phyloP scores from a whole-genome alignment of 352 stramenopile genomes.

The Globisporangium radiosum region DNA sequence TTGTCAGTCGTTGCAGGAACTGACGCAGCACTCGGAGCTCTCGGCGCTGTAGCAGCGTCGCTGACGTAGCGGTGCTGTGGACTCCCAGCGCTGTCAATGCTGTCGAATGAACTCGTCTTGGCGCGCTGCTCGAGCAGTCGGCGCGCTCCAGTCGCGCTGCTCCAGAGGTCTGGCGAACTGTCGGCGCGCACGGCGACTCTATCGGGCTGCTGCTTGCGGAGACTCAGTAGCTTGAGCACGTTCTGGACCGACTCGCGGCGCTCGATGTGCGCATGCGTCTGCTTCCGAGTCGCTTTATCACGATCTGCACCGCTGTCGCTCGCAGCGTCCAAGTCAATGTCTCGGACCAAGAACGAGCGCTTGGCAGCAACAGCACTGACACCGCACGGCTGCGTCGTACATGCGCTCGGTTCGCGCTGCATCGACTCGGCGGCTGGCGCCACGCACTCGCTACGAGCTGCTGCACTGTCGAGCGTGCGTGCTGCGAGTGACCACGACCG shows the following conservation, averaged over 20 bases:
- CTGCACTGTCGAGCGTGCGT: no score
- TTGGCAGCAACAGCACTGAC: no score
- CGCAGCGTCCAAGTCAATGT: not conserved
- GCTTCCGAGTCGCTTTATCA: not conserved
- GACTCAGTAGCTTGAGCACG: slow-evolving; percentile 43
- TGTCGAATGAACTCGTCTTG: no score
- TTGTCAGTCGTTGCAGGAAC: no score
- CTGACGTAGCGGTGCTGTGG: not conserved
- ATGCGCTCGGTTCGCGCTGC: not conserved
- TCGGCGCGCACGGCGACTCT: not conserved
- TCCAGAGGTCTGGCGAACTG: slow-evolving; percentile 9
- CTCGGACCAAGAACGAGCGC: not conserved
- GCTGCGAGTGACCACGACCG: not conserved
- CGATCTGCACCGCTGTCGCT: not conserved
- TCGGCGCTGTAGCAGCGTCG: no score
- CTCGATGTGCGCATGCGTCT: slow-evolving; percentile 7
- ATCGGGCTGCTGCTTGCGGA: slow-evolving; percentile 25
- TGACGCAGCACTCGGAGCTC: not conserved
- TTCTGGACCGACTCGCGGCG: slow-evolving; percentile 36
- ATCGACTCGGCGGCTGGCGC: no score
- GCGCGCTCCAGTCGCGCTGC: not conserved
- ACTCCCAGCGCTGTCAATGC: not conserved
- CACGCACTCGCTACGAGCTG: not conserved
- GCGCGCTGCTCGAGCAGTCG: not conserved
- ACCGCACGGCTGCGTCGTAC: no score